Evolutionary conservation across 2,329 filamentous ascomycete species (phyloP).

Genomic region (Botrytis cinerea): DNA sequence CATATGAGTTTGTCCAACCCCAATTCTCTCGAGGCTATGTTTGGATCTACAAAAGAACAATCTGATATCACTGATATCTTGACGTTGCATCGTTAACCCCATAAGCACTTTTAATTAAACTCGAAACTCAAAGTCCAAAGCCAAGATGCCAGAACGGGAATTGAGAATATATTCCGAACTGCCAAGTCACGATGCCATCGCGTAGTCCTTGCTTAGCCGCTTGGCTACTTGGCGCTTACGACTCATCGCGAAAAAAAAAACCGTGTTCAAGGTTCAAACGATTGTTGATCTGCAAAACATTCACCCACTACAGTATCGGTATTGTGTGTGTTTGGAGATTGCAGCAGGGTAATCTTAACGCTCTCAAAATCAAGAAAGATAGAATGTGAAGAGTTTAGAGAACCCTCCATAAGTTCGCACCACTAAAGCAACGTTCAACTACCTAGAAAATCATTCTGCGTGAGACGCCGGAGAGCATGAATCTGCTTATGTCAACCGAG

Average conservation of each 20-base stretch:
- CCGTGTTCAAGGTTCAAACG: not conserved
- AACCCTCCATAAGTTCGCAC: not conserved
- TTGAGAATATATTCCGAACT: not conserved
- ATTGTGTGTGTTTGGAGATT: not conserved
- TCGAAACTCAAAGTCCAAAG: not conserved
- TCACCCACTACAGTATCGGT: not conserved
- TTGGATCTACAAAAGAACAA: too few relatives aligned
- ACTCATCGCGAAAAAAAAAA: not conserved
- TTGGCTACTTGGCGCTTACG: slow-evolving; percentile 15
- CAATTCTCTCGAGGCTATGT: not conserved
- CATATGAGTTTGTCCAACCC: not conserved
- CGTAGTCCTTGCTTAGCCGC: not conserved
- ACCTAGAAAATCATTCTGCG: too few relatives aligned
- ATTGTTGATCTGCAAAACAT: not conserved
- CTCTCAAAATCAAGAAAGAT: not conserved
- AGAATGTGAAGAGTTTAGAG: not conserved
- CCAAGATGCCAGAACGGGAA: not conserved
- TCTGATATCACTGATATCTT: not conserved
- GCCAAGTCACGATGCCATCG: not conserved
- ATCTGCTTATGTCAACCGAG: not conserved
- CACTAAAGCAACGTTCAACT: too few relatives aligned
- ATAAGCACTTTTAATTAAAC: not conserved
- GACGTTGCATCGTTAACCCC: not conserved
- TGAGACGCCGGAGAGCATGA: not conserved
- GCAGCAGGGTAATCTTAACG: not conserved